Conservation (phyloP, 2,329 filamentous ascomycete species). For the Truncatella angustata region DNA sequence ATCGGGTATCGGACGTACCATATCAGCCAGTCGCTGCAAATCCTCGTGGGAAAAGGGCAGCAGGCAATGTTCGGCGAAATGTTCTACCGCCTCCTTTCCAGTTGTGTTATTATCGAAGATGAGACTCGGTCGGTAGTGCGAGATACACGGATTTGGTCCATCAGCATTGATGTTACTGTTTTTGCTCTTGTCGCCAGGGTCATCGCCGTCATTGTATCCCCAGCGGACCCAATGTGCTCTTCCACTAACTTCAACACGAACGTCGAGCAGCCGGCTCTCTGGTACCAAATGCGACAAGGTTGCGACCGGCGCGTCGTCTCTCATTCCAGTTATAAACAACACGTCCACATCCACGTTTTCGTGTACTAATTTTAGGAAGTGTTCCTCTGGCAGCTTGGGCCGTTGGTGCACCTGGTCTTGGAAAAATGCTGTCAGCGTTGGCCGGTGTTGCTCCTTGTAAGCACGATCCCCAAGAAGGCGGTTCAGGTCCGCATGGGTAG, state of each 20-base stretch:
- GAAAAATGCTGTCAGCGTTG: constrained; percentile 51
- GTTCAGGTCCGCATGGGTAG: constrained; percentile 43
- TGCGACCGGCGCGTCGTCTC: constrained; percentile 57
- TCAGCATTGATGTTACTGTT: constrained; percentile 19
- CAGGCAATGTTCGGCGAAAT: constrained; percentile 41
- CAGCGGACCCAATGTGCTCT: constrained; percentile 35
- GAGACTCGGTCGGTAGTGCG: constrained; percentile 39
- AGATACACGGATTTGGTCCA: constrained; percentile 18
- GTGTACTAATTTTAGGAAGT: constrained; percentile 47
- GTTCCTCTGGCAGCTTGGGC: constrained; percentile 46
- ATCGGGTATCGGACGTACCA: constrained; percentile 46
- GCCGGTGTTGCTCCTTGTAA: constrained; percentile 62
- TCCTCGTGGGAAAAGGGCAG: constrained; percentile 45
- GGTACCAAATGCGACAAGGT: constrained; percentile 52
- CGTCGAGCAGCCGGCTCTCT: constrained; percentile 48
- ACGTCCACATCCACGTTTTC: constrained; percentile 45
- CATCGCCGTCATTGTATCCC: constrained; percentile 18
- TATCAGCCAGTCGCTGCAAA: constrained; percentile 42
- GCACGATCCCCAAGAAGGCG: constrained; percentile 50
- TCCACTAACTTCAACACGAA: constrained; percentile 42
- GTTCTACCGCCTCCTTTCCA: constrained; percentile 35
- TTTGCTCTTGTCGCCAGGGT: constrained; percentile 12
- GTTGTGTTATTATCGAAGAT: constrained; percentile 49
- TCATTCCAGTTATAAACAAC: constrained; percentile 61
- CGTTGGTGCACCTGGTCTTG: constrained; percentile 38